Evolutionary conservation across 352 stramenopile genomes (phyloP).

Genomic region (Globisporangium nunn): DNA sequence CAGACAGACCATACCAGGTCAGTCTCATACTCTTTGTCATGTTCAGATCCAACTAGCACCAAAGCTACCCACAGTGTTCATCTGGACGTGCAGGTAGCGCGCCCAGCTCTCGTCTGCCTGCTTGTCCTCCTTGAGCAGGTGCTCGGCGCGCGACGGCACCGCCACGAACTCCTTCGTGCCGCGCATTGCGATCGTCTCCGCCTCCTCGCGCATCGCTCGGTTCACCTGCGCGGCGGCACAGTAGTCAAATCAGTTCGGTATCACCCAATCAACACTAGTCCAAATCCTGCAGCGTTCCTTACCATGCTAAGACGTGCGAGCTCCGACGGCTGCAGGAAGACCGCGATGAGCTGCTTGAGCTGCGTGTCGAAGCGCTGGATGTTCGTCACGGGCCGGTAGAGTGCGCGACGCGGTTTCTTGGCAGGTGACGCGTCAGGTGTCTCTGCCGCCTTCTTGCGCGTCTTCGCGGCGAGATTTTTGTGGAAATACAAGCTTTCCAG

Average conservation of each 20-base stretch:
- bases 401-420: slow-evolving; percentile 1
- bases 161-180: slow-evolving; percentile 31
- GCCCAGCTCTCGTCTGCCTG: slow-evolving; percentile 44
- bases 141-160: slow-evolving; percentile 17
- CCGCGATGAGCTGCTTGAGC: slow-evolving; percentile 36
- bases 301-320: slow-evolving; percentile 59
- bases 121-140: slow-evolving; percentile 47
- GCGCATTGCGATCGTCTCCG: slow-evolving; percentile 46
- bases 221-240: slow-evolving; percentile 29
- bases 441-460: slow-evolving; percentile 9
- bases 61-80: slow-evolving; percentile 44
- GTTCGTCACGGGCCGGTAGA: slow-evolving; percentile 27
- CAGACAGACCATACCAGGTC: neutral
- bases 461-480: slow-evolving; percentile 38
- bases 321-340: slow-evolving; percentile 32
- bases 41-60: too few species aligned
- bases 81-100: slow-evolving; percentile 62
- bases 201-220: slow-evolving; percentile 26
- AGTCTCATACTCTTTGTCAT: neutral
- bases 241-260: too few species aligned
- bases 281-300: neutral
- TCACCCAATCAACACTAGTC: too few species aligned
- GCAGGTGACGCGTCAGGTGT: neutral
- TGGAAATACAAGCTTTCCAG: slow-evolving; percentile 66
- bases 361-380: slow-evolving; percentile 44